These are phyloP conservation scores for Dovyalis caffra DNA, from an alignment of 345 rosid species.

Conservation along the genomic window DNA sequence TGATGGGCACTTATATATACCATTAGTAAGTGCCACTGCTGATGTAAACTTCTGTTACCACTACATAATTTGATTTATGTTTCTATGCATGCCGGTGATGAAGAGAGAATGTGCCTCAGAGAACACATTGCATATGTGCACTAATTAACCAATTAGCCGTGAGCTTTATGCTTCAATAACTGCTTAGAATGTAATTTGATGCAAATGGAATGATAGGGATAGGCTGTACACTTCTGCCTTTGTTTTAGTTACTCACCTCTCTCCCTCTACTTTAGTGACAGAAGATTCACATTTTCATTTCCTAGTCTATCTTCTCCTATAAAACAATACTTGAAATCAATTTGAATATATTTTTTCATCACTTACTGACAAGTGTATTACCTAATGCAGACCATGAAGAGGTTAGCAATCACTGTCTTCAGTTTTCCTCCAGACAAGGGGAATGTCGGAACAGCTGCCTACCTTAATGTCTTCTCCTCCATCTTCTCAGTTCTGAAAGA, in stretches of 20 bases:
- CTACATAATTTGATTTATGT: not conserved
- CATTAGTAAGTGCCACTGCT: not conserved
- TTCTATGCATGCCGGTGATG: not conserved
- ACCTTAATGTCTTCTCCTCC: slow-evolving; percentile 92
- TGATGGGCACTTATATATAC: not conserved
- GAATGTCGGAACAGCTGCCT: slow-evolving; percentile 92
- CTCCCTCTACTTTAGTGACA: not conserved
- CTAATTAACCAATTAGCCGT: not conserved
- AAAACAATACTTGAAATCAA: not conserved
- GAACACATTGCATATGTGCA: not conserved
- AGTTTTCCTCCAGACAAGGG: slow-evolving; percentile 99
- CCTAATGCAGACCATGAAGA: slow-evolving; percentile 75
- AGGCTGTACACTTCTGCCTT: not conserved
- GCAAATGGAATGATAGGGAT: slow-evolving; percentile 7
- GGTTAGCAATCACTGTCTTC: slow-evolving; percentile 90
- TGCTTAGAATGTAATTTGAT: not conserved
- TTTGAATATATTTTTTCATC: not conserved
- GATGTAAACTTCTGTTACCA: not conserved
- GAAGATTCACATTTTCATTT: not conserved
- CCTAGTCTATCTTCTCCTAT: not conserved
- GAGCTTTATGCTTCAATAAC: not conserved
- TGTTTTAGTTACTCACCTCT: not conserved
- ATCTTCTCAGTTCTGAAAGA: slow-evolving; percentile 86
- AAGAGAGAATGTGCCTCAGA: not conserved
- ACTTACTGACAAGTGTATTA: slow-evolving; percentile 17